Percentiles rank a stretch among this genome's conserved stretches.
Evolutionary conservation across 768 basidiomycete species (phyloP).

Genomic region (Gyrodon lividus): DNA sequence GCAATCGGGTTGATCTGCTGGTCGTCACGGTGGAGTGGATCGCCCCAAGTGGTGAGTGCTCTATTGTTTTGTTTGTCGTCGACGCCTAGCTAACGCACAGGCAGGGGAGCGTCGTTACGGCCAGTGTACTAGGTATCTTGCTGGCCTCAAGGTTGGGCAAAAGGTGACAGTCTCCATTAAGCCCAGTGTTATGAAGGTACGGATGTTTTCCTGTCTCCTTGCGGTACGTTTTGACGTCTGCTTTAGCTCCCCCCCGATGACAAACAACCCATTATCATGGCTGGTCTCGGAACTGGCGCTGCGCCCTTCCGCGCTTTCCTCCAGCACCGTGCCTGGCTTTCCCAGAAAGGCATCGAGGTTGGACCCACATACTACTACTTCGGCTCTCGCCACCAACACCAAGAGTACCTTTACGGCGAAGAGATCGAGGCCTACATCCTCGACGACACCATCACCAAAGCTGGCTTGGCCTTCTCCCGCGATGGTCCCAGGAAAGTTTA

Average conservation of each 20-base stretch:
- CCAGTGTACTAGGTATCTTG: constrained; percentile 95
- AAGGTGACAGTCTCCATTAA: constrained; percentile 98
- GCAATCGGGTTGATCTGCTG: constrained; percentile 89
- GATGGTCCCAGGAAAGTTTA: constrained; percentile 93
- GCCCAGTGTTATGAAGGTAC: constrained; percentile 98
- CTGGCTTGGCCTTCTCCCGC: constrained; percentile 95
- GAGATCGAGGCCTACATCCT: constrained; percentile 93
- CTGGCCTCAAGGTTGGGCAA: constrained; percentile 77
- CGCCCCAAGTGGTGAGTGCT: constrained; percentile 70
- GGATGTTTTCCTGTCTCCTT: constrained; percentile 12
- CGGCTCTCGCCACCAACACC: constrained; percentile 91
- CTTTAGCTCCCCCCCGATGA: constrained; percentile 76
- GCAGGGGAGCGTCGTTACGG: constrained; percentile 78
- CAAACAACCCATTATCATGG: constrained; percentile 94
- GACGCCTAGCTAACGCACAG: constrained; percentile 5
- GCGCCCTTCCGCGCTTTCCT: constrained; percentile 99
- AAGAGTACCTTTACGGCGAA: constrained; percentile 96
- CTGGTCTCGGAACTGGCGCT: constrained; percentile 96
- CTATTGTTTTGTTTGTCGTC: neutral
- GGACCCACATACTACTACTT: constrained; percentile 99
- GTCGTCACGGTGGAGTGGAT: constrained; percentile 97
- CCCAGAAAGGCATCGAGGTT: constrained; percentile 70
- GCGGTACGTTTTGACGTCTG: constrained; percentile 10
- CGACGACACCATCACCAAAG: constrained; percentile 80
- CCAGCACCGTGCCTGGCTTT: constrained; percentile 88